Base-by-base conservation (phyloP, 352 stramenopile species). In the Pythium biforme region DNA sequence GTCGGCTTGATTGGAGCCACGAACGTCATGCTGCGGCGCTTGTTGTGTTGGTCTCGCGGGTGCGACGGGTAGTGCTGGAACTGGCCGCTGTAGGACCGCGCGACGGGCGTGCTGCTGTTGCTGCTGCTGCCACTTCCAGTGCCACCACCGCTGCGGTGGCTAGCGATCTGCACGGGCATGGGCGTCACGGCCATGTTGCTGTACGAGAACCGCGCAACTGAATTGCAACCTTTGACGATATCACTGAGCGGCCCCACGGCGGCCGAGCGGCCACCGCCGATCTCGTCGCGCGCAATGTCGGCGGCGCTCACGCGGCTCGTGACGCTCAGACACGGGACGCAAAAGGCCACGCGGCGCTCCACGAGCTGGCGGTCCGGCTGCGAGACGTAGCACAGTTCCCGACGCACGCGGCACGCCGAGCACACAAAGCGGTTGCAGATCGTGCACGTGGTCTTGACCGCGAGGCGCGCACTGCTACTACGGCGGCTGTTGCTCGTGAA, bases 321-420 rank as follows among this genome's bases (percentile, higher is more conserved):
- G 49, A 65, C 50, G 22, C 52, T 62, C 29, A 70, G 56, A 22
- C 63, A 70, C 40, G 63, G 63, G 25, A 70, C 63, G 19, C 63
- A 70, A 43, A 70, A 56, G 23, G 49, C 50, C 27, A 48, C 49
- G 14, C 63, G 49, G 7, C 48, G 56, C 45, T 62, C 55, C 17
- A 65, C 50, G 14, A 70, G 56, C n/a, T 55, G 51, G 27, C 43
- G 40, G 20, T 61, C 63, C 0, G 41, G n/a, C 31, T 25, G n/a
- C 1, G 48, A 19, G 12, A 70, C 41, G 20, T 27, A 55, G 33
- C 55, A 65, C 17, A 70, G 50, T 2, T 70, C 56, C 2, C 63
- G 63, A 3, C 54, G 55, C 41, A 70, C 63, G 51, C 63, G 63
- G 51, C 63, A 70, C 11, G 34, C 62, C 8, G 48, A n/a, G 26